Base-by-base conservation (phyloP, 306 rosid genomes). In the Vigna hirtella region DNA sequence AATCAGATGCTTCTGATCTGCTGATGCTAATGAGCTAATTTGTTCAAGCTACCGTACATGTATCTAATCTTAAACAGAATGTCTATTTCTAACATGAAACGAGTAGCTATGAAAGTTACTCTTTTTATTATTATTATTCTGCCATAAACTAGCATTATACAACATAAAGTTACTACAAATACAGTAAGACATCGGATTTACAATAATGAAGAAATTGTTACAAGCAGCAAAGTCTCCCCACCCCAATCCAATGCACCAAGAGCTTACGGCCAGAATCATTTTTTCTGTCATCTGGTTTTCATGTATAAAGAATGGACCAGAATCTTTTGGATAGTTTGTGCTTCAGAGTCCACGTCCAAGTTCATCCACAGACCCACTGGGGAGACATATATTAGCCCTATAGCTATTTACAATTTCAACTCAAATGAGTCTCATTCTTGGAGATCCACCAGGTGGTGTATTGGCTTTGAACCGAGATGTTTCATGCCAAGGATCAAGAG, bases 391-490 rank as follows among this genome's bases (percentile, higher is more conserved):
- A 49, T 42, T 40, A 50, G 36, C 81, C 74, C 74, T 85, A 58
- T 43, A 56, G 74, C 73, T 83, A 87, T 89, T 84, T 88, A 93
- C 94, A 82, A 57, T 81, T 45, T 2, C 62, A 70, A 73, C 64
- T 95, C 81, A 93, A 79, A 89, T 66, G 78, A 84, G 79, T 84
- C 98, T 90, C 84, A 86, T 81, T 82, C 93, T 93, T 34, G 99
- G 99, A 64, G 99, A 95, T 59, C 99, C 93, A 38, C 96, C 83
- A 0, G 90, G 98, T 3, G 94, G 98, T 1, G 94, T 93, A 18
- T 79, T 93, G 45, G 90, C 77, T 74, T 72, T 93, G 71, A 77
- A 80, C 69, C 74, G 75, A 36, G 92, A 78, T 17, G 88, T 42
- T 70, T 94, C 97, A 6, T 63, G 81, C 84, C 81, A 88, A 20